These are phyloP conservation scores for Vitis riparia DNA, from an alignment of 164 flowering plant species.

Conservation along the genomic window DNA sequence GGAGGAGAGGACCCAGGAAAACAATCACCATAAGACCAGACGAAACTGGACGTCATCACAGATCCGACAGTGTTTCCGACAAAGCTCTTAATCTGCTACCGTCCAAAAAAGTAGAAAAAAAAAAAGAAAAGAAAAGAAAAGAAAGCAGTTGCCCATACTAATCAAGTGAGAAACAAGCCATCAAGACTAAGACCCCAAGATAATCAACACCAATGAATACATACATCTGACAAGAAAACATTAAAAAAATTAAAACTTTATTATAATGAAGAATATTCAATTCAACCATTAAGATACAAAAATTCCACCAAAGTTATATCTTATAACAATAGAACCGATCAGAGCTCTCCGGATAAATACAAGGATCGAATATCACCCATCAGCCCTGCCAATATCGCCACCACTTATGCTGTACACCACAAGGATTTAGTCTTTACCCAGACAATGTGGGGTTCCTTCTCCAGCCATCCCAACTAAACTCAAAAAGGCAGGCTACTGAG, in stretches of 20 bases:
- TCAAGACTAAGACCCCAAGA: conserved; percentile 2
- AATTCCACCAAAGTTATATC: not conserved
- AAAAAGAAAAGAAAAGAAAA: not conserved
- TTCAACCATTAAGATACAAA: not conserved
- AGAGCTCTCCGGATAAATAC: not conserved
- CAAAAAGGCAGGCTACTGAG: conserved; percentile 6
- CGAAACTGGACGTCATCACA: not conserved
- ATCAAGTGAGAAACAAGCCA: conserved; percentile 10
- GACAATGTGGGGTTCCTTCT: conserved; percentile 10
- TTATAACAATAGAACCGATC: not conserved
- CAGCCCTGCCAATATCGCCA: not conserved
- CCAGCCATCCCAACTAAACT: conserved; percentile 22
- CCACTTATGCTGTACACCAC: conserved; percentile 18
- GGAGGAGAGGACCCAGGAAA: conserved; percentile 4
- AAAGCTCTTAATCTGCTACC: conserved; percentile 9
- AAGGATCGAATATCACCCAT: not conserved
- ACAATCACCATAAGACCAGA: conserved; percentile 3
- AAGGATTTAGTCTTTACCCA: not conserved
- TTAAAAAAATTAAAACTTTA: not conserved
- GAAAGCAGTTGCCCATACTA: not conserved
- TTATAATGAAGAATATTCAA: not conserved
- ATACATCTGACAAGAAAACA: too few species aligned
- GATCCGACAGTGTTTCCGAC: conserved; percentile 16
- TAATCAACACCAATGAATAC: not conserved
- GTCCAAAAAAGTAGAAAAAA: not conserved